Conservation (phyloP, 768 basidiomycete species). For the Pleurotus cornucopiae region DNA sequence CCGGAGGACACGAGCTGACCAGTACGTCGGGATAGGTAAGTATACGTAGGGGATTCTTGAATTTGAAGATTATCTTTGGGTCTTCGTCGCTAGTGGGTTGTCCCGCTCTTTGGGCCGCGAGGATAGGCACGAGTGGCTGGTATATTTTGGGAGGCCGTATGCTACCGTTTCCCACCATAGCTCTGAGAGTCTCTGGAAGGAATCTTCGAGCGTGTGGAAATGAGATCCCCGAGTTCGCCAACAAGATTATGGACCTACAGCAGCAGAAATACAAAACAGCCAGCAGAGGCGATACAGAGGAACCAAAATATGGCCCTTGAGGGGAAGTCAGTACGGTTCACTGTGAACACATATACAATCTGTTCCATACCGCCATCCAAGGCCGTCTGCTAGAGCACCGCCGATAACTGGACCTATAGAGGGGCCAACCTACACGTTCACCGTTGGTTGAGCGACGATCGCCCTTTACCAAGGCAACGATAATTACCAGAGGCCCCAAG, state of each 20-base stretch:
- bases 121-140: conserved; percentile 51
- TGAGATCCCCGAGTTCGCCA: conserved; percentile 27
- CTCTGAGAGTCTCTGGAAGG: conserved; percentile 51
- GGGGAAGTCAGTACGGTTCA: neutral
- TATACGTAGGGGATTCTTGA: conserved; percentile 53
- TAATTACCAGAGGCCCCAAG: conserved; percentile 47
- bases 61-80: conserved; percentile 31
- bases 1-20: neutral
- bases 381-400: conserved; percentile 49
- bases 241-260: conserved; percentile 29
- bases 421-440: conserved; percentile 46
- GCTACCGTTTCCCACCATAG: conserved; percentile 51
- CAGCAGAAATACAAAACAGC: conserved; percentile 43
- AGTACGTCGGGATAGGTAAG: conserved; percentile 54
- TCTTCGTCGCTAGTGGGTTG: conserved; percentile 12
- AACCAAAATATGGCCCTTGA: conserved; percentile 63
- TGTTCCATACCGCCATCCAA: conserved; percentile 60
- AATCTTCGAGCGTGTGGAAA: conserved; percentile 28
- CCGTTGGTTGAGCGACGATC: neutral
- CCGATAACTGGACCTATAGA: conserved; percentile 56
- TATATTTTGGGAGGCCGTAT: conserved; percentile 41
- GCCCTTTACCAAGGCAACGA: too few species aligned
- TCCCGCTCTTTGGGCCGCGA: conserved; percentile 25
- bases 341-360: neutral
- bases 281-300: conserved; percentile 42